Conservation (phyloP, 371 early-diverging fungal species). For the Blastocladiella emersonii region DNA sequence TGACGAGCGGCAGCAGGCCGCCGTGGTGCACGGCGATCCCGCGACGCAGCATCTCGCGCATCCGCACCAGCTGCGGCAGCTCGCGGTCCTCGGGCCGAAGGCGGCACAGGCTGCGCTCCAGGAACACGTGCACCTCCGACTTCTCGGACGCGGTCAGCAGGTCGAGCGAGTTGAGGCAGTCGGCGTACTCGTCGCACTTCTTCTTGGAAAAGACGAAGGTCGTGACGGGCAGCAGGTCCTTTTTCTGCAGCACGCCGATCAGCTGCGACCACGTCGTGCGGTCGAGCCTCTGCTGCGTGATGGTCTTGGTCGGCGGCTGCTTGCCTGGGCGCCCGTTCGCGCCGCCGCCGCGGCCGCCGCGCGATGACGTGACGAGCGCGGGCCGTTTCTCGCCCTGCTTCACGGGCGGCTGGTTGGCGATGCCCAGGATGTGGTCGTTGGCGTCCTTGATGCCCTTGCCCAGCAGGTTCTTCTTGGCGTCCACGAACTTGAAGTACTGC, state of each 20-base stretch:
- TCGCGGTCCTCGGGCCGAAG: constrained; percentile 66
- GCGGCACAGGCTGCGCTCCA: constrained; percentile 59
- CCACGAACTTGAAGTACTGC: constrained; percentile 6
- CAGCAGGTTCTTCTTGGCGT: constrained; percentile 4
- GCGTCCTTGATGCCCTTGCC: constrained; percentile 22
- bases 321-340: constrained; percentile 19
- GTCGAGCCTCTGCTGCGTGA: constrained; percentile 31
- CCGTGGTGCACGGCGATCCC: constrained; percentile 98
- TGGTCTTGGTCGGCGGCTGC: neutral
- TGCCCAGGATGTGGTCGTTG: constrained; percentile 15
- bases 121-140: constrained; percentile 73
- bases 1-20: constrained; percentile 94
- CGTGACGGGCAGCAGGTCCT: constrained; percentile 77
- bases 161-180: constrained; percentile 56
- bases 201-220: constrained; percentile 94
- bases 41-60: constrained; percentile 67
- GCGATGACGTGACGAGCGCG: neutral
- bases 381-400: neutral
- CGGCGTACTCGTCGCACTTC: constrained; percentile 91
- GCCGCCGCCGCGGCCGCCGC: constrained; percentile 30
- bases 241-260: constrained; percentile 56
- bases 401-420: constrained; percentile 10
- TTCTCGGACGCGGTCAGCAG: constrained; percentile 64
- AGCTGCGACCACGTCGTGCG: constrained; percentile 66
- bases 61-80: constrained; percentile 82